These are phyloP conservation scores for Mortierella claussenii DNA, from an alignment of 192 early-diverging fungal species.

Conservation along the genomic window DNA sequence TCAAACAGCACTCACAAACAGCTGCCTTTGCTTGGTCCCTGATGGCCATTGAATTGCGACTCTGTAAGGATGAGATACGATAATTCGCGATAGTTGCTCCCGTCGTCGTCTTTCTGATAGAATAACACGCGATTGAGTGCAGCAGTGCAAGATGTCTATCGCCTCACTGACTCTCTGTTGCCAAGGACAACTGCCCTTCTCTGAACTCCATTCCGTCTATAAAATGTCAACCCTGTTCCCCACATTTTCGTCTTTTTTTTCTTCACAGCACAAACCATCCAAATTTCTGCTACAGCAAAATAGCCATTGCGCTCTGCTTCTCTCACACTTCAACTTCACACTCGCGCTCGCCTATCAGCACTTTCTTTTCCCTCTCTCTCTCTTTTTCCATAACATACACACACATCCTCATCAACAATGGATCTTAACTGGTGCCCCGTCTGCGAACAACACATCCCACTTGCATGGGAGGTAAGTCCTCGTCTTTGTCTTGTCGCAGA, in stretches of 20 bases:
- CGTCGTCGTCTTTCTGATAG: too few species aligned
- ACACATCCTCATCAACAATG: constrained; percentile 19
- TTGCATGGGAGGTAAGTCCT: constrained; percentile 49
- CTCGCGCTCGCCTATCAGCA: background rate
- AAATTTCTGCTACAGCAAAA: background rate
- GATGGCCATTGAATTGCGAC: too few species aligned
- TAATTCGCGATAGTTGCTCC: too few species aligned
- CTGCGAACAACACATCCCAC: constrained; percentile 54
- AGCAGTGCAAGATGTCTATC: too few species aligned
- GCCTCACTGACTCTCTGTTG: too few species aligned
- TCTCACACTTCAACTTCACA: background rate
- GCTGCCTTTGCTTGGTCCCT: background rate
- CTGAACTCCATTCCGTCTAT: too few species aligned
- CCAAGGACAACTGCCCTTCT: too few species aligned
- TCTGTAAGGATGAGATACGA: too few species aligned
- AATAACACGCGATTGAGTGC: too few species aligned
- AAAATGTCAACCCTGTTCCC: too few species aligned
- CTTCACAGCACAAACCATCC: constrained; percentile 38
- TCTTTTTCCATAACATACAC: background rate
- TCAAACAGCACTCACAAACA: constrained; percentile 1
- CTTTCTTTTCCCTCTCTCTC: background rate
- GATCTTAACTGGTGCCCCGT: constrained; percentile 57
- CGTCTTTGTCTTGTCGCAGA: background rate
- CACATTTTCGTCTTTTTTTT: constrained; percentile 21
- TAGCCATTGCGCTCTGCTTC: too few species aligned